A percentile compares a stretch with the other conserved stretches of the same genome.
Conservation (phyloP, 2,329 filamentous ascomycete species). For the Xylaria sp. region DNA sequence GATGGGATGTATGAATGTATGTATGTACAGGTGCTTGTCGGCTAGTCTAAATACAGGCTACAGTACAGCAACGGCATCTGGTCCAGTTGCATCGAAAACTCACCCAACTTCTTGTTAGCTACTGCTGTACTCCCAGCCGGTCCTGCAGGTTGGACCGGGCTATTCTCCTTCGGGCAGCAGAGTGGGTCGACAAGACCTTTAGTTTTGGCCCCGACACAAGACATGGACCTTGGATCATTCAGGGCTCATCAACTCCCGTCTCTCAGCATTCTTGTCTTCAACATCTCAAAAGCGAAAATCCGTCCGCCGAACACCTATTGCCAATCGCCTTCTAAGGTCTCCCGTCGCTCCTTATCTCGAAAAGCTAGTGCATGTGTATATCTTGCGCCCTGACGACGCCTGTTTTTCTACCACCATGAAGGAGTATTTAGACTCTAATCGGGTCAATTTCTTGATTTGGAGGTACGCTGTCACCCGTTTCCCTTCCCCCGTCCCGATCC, state of each 20-base stretch:
- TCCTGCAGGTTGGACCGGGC: conserved; percentile 39
- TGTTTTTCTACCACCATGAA: conserved; percentile 58
- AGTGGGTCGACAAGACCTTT: conserved; percentile 39
- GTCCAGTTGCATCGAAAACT: conserved; percentile 27
- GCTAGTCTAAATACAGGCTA: conserved; percentile 10
- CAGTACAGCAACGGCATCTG: conserved; percentile 16
- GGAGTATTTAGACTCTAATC: conserved; percentile 72
- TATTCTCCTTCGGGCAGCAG: conserved; percentile 32
- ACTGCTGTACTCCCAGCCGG: conserved; percentile 25
- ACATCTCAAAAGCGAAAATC: conserved; percentile 39
- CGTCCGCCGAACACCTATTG: conserved; percentile 26
- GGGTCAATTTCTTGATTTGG: conserved; percentile 77
- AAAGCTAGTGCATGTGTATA: conserved; percentile 10
- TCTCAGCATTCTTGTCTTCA: conserved; percentile 44
- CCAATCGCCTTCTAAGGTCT: conserved; percentile 15
- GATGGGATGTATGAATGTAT: no score
- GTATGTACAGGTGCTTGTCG: neutral
- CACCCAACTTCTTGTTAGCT: conserved; percentile 23
- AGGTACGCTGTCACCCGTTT: conserved; percentile 63
- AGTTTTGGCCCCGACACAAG: conserved; percentile 44
- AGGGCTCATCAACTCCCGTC: conserved; percentile 45
- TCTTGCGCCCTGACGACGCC: conserved; percentile 17
- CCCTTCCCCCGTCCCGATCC: conserved; percentile 33
- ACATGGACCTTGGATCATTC: conserved; percentile 43
- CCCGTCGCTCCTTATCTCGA: conserved; percentile 16